Conservation (phyloP, 176 grass and related monocot species). For the Oryza punctata region DNA sequence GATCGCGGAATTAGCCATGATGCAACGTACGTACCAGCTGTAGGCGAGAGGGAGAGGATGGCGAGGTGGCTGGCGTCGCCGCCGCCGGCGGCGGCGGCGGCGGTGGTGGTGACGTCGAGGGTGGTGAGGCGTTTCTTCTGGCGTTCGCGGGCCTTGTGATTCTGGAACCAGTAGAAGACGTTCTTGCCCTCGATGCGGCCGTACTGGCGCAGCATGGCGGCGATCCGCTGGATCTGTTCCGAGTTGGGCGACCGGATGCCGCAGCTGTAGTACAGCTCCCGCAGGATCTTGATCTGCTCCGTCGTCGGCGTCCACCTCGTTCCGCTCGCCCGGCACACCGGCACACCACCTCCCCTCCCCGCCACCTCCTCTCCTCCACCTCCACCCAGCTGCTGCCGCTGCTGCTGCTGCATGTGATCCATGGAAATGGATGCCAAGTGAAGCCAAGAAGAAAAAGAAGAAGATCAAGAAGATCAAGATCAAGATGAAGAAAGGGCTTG, state of each 20-base stretch:
- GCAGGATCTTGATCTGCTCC: constrained; percentile 80
- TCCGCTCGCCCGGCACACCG: constrained; percentile 56
- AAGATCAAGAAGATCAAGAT: neutral
- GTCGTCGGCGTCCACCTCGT: constrained; percentile 89
- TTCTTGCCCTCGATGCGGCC: constrained; percentile 98
- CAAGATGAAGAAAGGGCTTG: neutral
- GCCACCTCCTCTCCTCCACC: constrained; percentile 10
- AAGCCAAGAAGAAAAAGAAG: neutral
- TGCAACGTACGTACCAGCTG: neutral
- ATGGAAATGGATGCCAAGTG: neutral
- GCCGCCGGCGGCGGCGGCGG: neutral
- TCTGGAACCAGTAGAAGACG: constrained; percentile 99
- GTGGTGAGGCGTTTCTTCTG: constrained; percentile 84
- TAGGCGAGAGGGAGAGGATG: constrained; percentile 34
- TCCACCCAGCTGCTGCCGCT: neutral
- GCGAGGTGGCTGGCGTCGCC: constrained; percentile 8
- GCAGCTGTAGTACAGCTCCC: constrained; percentile 88
- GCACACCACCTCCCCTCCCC: neutral
- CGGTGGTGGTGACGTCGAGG: constrained; percentile 21
- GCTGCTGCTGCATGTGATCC: constrained; percentile 17
- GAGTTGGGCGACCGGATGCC: constrained; percentile 85
- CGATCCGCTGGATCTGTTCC: constrained; percentile 96
- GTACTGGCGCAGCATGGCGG: constrained; percentile 71
- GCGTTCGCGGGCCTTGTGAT: constrained; percentile 96
- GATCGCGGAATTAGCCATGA: neutral